phyloP scores from a whole-genome alignment of 2,329 filamentous ascomycete species.

The Ophiostoma angusticollis region DNA sequence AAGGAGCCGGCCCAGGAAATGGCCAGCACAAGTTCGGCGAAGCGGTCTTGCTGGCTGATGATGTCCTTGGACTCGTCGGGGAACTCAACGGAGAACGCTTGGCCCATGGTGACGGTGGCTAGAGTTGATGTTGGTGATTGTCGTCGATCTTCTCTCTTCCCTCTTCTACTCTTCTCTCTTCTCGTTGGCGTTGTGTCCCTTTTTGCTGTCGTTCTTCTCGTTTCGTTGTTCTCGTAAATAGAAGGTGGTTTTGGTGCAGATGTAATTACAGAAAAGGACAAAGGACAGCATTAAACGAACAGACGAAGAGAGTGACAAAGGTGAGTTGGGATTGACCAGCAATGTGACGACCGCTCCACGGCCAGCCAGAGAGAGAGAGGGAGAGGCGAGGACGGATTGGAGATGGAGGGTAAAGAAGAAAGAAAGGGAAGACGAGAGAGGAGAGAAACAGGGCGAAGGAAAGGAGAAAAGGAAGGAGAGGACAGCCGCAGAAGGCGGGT shows the following conservation, averaged over 20 bases:
- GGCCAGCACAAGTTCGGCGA: constrained; percentile 13
- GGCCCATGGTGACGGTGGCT: constrained; percentile 8
- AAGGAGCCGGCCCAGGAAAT: constrained; percentile 13
- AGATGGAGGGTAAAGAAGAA: not conserved
- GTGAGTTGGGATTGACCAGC: constrained; percentile 12
- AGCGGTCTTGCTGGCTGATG: constrained; percentile 13
- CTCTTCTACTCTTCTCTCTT: no score
- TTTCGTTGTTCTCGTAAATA: no score
- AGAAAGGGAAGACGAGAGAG: not conserved
- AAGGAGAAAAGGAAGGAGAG: not conserved
- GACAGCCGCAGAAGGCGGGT: not conserved
- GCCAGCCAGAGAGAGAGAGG: constrained; percentile 6
- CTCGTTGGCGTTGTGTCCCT: no score
- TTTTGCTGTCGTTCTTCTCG: no score
- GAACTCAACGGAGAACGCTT: constrained; percentile 8
- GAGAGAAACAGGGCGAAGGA: not conserved
- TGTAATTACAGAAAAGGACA: not conserved
- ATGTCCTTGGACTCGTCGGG: constrained; percentile 13
- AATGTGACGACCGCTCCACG: constrained; percentile 13
- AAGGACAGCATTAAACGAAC: not conserved
- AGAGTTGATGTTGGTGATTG: not conserved
- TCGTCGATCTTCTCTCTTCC: no score
- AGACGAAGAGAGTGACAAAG: constrained; percentile 1
- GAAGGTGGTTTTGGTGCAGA: no score
- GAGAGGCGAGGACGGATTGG: not conserved